These are phyloP conservation scores for Cyberlindnera lachancei DNA, from an alignment of 805 yeast species.

Conservation along the genomic window DNA sequence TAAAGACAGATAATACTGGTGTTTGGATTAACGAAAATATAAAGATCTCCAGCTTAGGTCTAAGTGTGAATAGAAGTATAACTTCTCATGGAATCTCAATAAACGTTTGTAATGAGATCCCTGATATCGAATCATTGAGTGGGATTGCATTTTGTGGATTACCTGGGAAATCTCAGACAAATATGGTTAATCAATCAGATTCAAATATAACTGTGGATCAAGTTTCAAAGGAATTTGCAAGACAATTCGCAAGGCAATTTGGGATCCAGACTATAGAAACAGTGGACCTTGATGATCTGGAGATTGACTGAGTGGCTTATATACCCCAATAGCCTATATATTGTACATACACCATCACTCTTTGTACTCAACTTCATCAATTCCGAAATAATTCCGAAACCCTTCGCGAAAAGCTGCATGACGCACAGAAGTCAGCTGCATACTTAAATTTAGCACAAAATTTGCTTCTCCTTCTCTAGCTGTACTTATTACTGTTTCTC, in stretches of 20 bases:
- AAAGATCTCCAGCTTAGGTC: slow-evolving; percentile 86
- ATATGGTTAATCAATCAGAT: slow-evolving; percentile 30
- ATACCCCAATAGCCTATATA: too few species aligned
- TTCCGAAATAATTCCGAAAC: too few species aligned
- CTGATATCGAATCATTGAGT: slow-evolving; percentile 47
- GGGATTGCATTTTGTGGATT: slow-evolving; percentile 82
- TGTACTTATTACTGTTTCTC: too few species aligned
- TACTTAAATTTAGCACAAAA: too few species aligned
- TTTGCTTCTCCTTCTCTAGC: too few species aligned
- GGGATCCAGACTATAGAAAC: slow-evolving; percentile 32
- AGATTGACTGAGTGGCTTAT: slow-evolving; percentile 10
- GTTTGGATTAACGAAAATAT: slow-evolving; percentile 61
- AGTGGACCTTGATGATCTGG: slow-evolving; percentile 27
- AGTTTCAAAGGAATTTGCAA: slow-evolving; percentile 37
- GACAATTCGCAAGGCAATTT: slow-evolving; percentile 34
- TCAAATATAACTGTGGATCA: slow-evolving; percentile 20
- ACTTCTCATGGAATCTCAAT: slow-evolving; percentile 88
- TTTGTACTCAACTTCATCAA: too few species aligned
- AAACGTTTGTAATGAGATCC: slow-evolving; percentile 67
- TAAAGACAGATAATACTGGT: slow-evolving; percentile 67
- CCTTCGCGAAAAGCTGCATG: too few species aligned
- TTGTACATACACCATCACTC: too few species aligned
- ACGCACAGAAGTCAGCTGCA: too few species aligned
- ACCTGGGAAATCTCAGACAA: slow-evolving; percentile 50
- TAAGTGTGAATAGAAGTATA: slow-evolving; percentile 74